phyloP scores from a whole-genome alignment of 2,329 filamentous ascomycete species.

The Biscogniauxia marginata region DNA sequence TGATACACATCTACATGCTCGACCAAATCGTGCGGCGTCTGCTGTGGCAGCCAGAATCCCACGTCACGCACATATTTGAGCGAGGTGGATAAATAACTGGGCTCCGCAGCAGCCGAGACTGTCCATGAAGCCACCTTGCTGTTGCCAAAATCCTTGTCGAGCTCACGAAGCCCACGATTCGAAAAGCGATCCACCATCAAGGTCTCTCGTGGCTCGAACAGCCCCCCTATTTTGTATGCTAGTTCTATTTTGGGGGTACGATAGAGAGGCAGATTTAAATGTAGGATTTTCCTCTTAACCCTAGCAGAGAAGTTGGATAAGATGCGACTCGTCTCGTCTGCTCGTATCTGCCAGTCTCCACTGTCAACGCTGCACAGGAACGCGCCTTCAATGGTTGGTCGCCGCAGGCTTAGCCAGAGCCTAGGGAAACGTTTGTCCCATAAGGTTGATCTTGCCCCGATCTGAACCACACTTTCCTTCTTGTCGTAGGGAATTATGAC shows the following conservation, averaged over 20 bases:
- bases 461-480: conserved; percentile 37
- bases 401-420: conserved; percentile 35
- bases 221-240: conserved; percentile 36
- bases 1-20: not conserved
- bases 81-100: conserved; percentile 24
- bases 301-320: conserved; percentile 33
- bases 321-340: conserved; percentile 32
- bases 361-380: conserved; percentile 41
- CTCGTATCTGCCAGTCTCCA: conserved; percentile 38
- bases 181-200: conserved; percentile 1
- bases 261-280: conserved; percentile 28
- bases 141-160: conserved; percentile 36
- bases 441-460: conserved; percentile 29
- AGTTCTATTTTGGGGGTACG: conserved; percentile 40
- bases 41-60: not conserved
- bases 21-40: not conserved
- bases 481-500: conserved; percentile 28
- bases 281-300: conserved; percentile 28
- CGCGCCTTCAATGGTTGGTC: conserved; percentile 34
- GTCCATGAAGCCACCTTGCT: conserved; percentile 38
- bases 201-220: not conserved
- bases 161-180: conserved; percentile 36
- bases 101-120: conserved; percentile 32
- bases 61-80: conserved; percentile 11
- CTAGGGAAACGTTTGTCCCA: conserved; percentile 23